Conservation (phyloP, 805 yeast genomes). For the Debaryomyces tyrocola region DNA sequence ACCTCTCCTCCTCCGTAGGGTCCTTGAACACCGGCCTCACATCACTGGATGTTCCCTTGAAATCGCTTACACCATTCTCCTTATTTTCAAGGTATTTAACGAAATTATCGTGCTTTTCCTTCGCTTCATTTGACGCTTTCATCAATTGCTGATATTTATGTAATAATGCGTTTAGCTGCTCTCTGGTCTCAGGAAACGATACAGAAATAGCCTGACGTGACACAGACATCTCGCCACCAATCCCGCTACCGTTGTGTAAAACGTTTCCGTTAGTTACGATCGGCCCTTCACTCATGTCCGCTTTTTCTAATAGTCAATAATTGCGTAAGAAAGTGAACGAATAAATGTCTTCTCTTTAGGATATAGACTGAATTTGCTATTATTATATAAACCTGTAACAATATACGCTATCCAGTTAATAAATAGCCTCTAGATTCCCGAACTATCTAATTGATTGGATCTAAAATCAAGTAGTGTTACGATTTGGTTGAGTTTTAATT, state of each 20-base stretch:
- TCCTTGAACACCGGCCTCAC: constrained; percentile 16
- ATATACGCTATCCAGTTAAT: not conserved
- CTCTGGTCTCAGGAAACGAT: constrained; percentile 23
- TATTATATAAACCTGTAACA: not conserved
- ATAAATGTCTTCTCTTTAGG: not conserved
- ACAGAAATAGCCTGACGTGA: not conserved
- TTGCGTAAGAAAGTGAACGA: not conserved
- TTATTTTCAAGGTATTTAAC: constrained; percentile 1
- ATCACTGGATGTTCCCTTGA: constrained; percentile 1
- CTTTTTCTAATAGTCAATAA: not conserved
- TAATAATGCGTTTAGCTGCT: constrained; percentile 25
- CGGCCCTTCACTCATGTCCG: constrained; percentile 1
- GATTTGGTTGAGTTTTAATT: not conserved
- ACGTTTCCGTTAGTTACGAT: constrained; percentile 2
- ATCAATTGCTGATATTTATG: constrained; percentile 25
- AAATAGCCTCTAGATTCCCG: not conserved
- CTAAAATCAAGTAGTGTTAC: not conserved
- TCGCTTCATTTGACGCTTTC: constrained; percentile 15
- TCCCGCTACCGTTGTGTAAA: constrained; percentile 1
- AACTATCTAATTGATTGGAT: not conserved
- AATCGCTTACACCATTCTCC: constrained; percentile 2
- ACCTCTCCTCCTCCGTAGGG: constrained; percentile 21
- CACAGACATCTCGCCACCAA: not conserved
- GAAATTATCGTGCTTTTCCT: constrained; percentile 16
- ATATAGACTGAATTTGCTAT: not conserved